Conservation (phyloP, 257 asterid genomes). For the Nicotiana knightiana region DNA sequence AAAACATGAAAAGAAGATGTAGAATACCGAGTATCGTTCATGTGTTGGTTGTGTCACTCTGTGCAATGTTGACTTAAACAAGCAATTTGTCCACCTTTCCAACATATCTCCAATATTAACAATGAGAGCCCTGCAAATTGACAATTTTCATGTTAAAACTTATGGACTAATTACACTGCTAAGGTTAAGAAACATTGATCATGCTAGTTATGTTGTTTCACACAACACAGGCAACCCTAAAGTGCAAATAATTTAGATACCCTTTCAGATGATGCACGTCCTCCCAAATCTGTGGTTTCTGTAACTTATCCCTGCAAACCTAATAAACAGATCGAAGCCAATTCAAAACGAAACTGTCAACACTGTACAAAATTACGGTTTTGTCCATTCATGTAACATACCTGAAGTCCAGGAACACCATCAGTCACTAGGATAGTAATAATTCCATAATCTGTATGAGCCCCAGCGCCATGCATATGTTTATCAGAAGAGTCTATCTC, state of each 20-base stretch:
- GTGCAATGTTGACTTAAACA: slow-evolving; percentile 17
- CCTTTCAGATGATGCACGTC: slow-evolving; percentile 40
- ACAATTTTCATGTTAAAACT: not conserved
- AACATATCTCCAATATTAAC: slow-evolving; percentile 52
- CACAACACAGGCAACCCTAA: not conserved
- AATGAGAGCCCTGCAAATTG: slow-evolving; percentile 41
- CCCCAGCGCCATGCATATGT: slow-evolving; percentile 45
- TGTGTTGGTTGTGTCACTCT: slow-evolving; percentile 15
- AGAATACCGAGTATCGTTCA: not conserved
- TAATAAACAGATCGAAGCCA: slow-evolving; percentile 12
- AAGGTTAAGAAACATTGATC: too few relatives aligned
- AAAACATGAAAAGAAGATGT: too few relatives aligned
- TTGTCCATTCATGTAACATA: not conserved
- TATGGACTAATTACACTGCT: too few relatives aligned
- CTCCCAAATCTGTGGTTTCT: slow-evolving; percentile 49
- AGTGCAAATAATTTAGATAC: slow-evolving; percentile 3
- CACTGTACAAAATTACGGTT: not conserved
- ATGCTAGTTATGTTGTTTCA: too few relatives aligned
- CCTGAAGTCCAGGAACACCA: slow-evolving; percentile 50
- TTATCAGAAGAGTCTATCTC: slow-evolving; percentile 22
- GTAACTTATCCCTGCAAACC: slow-evolving; percentile 49
- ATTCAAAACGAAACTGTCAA: not conserved
- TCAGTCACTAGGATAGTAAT: slow-evolving; percentile 47
- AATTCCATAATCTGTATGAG: slow-evolving; percentile 70
- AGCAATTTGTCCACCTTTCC: slow-evolving; percentile 63